Conservation (phyloP, 805 yeast genomes). For the Diddensiella transvaalensis region DNA sequence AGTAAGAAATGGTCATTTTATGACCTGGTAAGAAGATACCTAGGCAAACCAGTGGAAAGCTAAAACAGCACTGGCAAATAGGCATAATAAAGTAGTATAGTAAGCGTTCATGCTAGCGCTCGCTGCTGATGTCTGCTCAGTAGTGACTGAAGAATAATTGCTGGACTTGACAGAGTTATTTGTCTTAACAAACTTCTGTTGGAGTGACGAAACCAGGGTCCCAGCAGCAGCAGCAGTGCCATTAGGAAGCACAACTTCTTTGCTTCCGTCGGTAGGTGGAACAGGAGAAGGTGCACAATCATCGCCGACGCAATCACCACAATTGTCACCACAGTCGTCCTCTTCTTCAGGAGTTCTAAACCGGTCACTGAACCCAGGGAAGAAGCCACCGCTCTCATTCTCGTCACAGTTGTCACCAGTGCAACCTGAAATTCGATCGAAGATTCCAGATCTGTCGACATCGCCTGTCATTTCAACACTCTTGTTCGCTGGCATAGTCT, state of each 20-base stretch:
- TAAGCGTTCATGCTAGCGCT: neutral
- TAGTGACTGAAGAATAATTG: neutral
- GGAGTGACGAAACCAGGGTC: neutral
- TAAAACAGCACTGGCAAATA: neutral
- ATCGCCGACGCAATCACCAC: conserved; percentile 7
- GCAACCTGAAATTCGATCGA: neutral
- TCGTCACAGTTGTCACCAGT: conserved; percentile 2
- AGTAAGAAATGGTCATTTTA: too few relatives aligned
- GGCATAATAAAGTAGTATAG: neutral
- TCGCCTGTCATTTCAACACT: neutral
- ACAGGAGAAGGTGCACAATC: neutral
- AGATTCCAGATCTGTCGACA: neutral
- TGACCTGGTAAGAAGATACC: too few relatives aligned
- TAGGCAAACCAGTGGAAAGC: conserved; percentile 1
- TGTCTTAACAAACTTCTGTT: conserved; percentile 2
- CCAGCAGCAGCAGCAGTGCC: neutral
- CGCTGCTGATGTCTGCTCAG: neutral
- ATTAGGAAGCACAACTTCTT: neutral
- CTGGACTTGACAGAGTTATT: neutral
- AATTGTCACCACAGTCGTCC: conserved; percentile 7
- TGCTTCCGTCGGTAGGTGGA: neutral
- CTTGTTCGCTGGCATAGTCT: too few relatives aligned
- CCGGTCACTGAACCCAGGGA: neutral
- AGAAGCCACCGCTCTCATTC: neutral
- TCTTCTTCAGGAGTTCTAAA: conserved; percentile 3